These are phyloP conservation scores for Pichia ethanolica DNA, from an alignment of 805 yeast genomes.

Conservation along the genomic window DNA sequence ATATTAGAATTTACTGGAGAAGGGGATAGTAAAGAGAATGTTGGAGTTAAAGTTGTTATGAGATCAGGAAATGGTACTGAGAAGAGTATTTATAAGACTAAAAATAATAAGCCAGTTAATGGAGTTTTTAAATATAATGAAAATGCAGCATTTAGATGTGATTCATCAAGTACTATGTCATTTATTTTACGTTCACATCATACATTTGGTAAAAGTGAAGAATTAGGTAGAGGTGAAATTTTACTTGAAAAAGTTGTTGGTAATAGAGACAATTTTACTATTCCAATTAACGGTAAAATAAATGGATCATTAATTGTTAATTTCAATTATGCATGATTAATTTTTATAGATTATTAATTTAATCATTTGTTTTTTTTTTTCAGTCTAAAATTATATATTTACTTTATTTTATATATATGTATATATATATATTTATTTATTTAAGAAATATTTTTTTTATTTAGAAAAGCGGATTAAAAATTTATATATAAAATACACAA, in stretches of 20 bases:
- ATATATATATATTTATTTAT: neutral
- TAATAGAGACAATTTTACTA: constrained; percentile 33
- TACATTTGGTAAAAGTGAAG: constrained; percentile 62
- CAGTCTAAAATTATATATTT: no score
- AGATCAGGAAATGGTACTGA: constrained; percentile 30
- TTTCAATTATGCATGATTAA: constrained; percentile 26
- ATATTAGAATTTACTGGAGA: constrained; percentile 32
- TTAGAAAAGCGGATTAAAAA: neutral
- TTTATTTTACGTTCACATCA: constrained; percentile 63
- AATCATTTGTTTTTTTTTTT: no score
- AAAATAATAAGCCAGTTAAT: constrained; percentile 39
- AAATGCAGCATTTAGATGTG: constrained; percentile 57
- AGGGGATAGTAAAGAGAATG: constrained; percentile 12
- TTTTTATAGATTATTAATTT: neutral
- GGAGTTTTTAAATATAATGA: constrained; percentile 55
- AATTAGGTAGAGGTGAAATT: constrained; percentile 53
- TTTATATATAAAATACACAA: neutral
- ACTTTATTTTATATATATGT: neutral
- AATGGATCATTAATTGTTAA: constrained; percentile 36
- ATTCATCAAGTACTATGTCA: constrained; percentile 49
- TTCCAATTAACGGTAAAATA: constrained; percentile 26
- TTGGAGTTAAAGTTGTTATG: constrained; percentile 48
- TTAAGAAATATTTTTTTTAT: neutral
- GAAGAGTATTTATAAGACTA: constrained; percentile 61
- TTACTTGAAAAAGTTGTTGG: constrained; percentile 44